Base-by-base conservation (phyloP, 2,329 filamentous ascomycete genomes). In the Epichloe bromicola region DNA sequence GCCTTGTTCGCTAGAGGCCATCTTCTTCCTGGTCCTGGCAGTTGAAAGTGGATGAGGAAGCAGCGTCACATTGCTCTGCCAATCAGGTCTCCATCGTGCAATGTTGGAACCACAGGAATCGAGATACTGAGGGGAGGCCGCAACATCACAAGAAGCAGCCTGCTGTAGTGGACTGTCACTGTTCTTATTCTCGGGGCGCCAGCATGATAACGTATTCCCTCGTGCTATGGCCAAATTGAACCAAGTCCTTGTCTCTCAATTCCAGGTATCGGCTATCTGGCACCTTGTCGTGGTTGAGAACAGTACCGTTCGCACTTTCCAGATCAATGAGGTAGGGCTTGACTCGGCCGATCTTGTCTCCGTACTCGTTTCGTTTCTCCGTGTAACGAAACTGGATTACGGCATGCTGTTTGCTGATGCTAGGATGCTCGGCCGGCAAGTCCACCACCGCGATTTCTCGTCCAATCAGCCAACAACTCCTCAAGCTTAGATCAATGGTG, bases 191-290 rank as follows among this genome's bases (percentile, higher is more conserved):
- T 47, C 68, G 68, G 3, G 76, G 74, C 37, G 78, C 75, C 53
- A 96, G 75, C 87, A 97, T 93, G 53, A 97, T 67, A n/a, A 98
- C 88, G 66, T 97, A 98, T 68, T 98, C 93, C 60, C 89, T 80
- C 53, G 86, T 85, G 63, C 88, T 95, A 53, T 86, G 76, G 10
- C 90, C 93, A 69, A 98, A 94, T 62, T 81, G 81, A 52, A 98
- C 66, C 63, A 98, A 81, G 66, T 98, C 93, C 69, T 89, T 90
- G 65, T 93, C 85, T 64, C 83, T 78, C 51, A 97, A 68, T 68
- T 98, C 91, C 49, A 95, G 71, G 66, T 89, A 98, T 55, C 89
- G 77, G 61, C 86, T 86, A 14, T 79, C 75, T 2, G 87, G 85
- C 3, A 95, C 70, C 59, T 71, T 73, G 54, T 87, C 81, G 36